phyloP scores from a whole-genome alignment of 495 filamentous ascomycete genomes.

The Usnea hakonensis region DNA sequence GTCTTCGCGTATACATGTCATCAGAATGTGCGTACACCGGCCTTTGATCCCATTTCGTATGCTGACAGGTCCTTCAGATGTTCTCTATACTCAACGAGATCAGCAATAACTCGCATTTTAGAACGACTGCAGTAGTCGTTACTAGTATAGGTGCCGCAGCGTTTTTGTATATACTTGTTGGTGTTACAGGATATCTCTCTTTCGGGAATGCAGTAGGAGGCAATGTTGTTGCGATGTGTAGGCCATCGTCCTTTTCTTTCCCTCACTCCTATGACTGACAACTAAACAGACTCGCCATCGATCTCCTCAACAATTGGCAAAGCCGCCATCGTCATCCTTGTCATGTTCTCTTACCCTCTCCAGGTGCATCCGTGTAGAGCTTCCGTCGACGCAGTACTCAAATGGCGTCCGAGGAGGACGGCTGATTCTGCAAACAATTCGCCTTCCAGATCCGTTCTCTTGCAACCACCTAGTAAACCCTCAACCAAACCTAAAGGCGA shows the following conservation, averaged over 20 bases:
- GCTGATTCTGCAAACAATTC: conserved; percentile 38
- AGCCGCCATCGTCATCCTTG: conserved; percentile 90
- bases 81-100: conserved; percentile 98
- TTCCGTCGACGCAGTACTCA: conserved; percentile 82
- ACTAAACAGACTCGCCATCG: conserved; percentile 55
- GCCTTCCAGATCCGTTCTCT: conserved; percentile 37
- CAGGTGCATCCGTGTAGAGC: conserved; percentile 94
- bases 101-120: conserved; percentile 69
- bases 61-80: conserved; percentile 55
- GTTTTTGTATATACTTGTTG: conserved; percentile 79
- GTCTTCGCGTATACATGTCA: conserved; percentile 99
- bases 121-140: conserved; percentile 70
- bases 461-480: conserved; percentile 29
- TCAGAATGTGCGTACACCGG: conserved; percentile 64
- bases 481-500: conserved; percentile 35
- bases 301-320: conserved; percentile 83
- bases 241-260: conserved; percentile 16
- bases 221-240: conserved; percentile 92
- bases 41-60: background rate
- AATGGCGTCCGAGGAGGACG: conserved; percentile 68
- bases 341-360: conserved; percentile 93
- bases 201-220: conserved; percentile 80
- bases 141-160: conserved; percentile 77
- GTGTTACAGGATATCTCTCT: conserved; percentile 89
- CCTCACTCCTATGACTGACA: conserved; percentile 9